Evolutionary conservation across 1,284 basidiomycete species (phyloP), one percentile per base, ranked within the genome.

Genomic region (Puccinia polysora): DNA sequence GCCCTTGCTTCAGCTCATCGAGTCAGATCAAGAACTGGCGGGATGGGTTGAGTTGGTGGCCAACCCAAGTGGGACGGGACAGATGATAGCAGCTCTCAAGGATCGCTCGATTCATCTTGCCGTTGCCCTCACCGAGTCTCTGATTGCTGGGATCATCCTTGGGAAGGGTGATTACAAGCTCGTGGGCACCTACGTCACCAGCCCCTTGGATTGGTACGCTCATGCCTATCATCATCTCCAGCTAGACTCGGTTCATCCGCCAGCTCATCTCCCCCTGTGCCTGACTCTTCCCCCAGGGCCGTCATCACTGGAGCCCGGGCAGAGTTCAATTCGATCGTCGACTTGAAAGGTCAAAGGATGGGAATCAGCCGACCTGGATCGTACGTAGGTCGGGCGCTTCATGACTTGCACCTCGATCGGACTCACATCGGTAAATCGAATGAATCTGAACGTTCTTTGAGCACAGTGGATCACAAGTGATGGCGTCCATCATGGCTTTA

Each of bases 141-240:
- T 97, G 45, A 93, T 97, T 75, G 89, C 92, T 56, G 95, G 94
- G 0, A 90, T 97, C 65, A 91, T 91, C 12, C 89, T 89, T 74
- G 90, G 91, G 0, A 89, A 89, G 0, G 84, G 84, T 64, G 86
- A 88, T 15, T 97, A 96, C 81, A 91, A 89, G 79, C 87, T 97
- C 15, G 87, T 95, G 2, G 94, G 95, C 2, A 90, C 89, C 78
- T 97, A 94, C 79, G 94, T 97, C 63, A 86, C 86, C 0, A 90
- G 89, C 7, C 89, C 91, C 2, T 82, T 94, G 53, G 88, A 90
- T 81, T 95, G 91, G 91, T 87, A 74, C 56, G 82, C 77, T n/a
- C 28, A 8, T 28, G 14, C 40, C 30, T 20, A 5, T 20, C 40
- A 28, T 5, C 12, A 8, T 56, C 65, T 40, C 10, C 15, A 15